A percentile compares a stretch with the other conserved stretches of the same genome.
These are phyloP conservation scores for Dovyalis caffra DNA, from an alignment of 345 rosid species.

Conservation along the genomic window DNA sequence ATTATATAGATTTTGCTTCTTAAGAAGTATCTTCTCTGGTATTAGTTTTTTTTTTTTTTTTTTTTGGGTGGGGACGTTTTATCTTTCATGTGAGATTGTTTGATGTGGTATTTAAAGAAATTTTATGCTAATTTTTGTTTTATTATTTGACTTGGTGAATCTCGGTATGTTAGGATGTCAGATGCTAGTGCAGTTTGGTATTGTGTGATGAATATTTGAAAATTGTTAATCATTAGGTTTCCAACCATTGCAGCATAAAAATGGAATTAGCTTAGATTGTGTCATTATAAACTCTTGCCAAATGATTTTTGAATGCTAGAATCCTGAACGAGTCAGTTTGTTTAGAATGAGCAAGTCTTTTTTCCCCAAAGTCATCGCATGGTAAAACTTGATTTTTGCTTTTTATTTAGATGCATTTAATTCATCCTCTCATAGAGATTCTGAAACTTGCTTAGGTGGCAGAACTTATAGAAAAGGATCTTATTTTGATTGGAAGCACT, in stretches of 20 bases:
- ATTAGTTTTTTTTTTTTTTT: background rate
- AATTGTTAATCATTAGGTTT: background rate
- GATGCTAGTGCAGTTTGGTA: background rate
- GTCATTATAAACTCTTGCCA: conserved; percentile 1
- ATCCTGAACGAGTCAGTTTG: background rate
- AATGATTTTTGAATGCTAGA: background rate
- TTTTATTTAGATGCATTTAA: background rate
- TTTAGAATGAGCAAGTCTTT: background rate
- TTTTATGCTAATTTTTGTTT: background rate
- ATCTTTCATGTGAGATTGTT: background rate
- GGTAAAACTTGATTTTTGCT: background rate
- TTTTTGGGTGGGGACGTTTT: background rate
- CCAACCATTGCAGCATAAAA: background rate
- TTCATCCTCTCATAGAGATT: conserved; percentile 11
- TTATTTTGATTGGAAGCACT: conserved; percentile 84
- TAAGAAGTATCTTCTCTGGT: background rate
- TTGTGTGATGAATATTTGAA: background rate
- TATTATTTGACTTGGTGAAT: background rate
- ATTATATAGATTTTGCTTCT: background rate
- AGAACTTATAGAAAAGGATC: conserved; percentile 90
- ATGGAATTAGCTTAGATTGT: background rate
- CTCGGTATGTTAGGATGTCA: background rate
- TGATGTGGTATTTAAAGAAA: background rate
- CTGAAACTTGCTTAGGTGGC: conserved; percentile 66
- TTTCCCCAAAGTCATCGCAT: background rate